These are phyloP conservation scores for Backusella sp. DNA, from an alignment of 192 early-diverging fungal genomes.

Conservation along the genomic window DNA sequence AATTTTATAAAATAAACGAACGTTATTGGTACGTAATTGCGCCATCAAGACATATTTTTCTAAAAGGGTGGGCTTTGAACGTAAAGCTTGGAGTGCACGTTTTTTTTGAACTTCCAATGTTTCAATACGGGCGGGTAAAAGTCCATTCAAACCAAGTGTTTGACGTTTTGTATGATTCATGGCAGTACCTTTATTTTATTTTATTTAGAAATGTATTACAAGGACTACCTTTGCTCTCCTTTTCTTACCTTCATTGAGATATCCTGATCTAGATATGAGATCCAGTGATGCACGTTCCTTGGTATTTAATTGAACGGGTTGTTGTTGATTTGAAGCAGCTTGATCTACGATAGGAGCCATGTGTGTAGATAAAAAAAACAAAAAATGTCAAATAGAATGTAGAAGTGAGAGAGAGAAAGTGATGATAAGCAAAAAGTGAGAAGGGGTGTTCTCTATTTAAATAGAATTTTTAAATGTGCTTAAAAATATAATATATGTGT, in stretches of 20 bases:
- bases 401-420: neutral
- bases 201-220: neutral
- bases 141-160: constrained; percentile 65
- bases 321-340: neutral
- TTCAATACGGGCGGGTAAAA: constrained; percentile 77
- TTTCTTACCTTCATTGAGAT: constrained; percentile 11
- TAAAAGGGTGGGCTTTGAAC: constrained; percentile 66
- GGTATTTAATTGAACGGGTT: neutral
- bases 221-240: neutral
- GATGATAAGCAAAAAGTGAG: neutral
- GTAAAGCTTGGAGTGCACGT: constrained; percentile 70
- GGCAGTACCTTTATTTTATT: constrained; percentile 54
- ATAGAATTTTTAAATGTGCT: neutral
- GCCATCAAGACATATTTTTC: constrained; percentile 88
- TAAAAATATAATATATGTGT: neutral
- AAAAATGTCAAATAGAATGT: neutral
- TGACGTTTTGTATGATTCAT: constrained; percentile 48
- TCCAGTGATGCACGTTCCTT: neutral
- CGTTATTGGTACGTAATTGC: constrained; percentile 77
- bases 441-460: neutral
- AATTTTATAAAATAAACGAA: constrained; percentile 82
- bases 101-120: constrained; percentile 72
- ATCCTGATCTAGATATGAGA: constrained; percentile 8
- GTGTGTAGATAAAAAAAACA: neutral
- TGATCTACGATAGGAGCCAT: constrained; percentile 15